Evolutionary conservation across 2,329 filamentous ascomycete genomes (phyloP).

Genomic region (Xylaria sp.): DNA sequence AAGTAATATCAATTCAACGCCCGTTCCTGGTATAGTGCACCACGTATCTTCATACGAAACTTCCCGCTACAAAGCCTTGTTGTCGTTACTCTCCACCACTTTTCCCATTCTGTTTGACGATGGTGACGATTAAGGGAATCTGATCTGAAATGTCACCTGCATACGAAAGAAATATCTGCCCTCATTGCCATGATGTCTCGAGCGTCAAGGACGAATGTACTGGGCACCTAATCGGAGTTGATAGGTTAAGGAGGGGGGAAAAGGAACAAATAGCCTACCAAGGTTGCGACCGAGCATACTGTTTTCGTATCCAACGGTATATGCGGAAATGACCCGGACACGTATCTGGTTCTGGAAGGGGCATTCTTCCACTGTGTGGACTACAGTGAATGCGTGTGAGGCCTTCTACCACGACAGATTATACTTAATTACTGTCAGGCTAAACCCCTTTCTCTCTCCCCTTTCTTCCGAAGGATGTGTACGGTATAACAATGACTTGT

Average conservation of each 20-base stretch:
- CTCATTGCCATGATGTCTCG: slow-evolving; percentile 29
- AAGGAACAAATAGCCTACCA: slow-evolving; percentile 22
- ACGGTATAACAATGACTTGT: slow-evolving; percentile 19
- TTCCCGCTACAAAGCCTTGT: slow-evolving; percentile 17
- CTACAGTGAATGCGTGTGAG: slow-evolving; percentile 8
- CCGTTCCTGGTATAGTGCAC: slow-evolving; percentile 33
- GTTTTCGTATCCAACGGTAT: slow-evolving; percentile 27
- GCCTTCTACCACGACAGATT: slow-evolving; percentile 10
- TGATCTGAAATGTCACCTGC: slow-evolving; percentile 26
- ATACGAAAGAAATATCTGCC: slow-evolving; percentile 20
- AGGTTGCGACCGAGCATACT: slow-evolving; percentile 16
- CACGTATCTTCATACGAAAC: slow-evolving; percentile 22
- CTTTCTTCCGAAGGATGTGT: slow-evolving; percentile 18
- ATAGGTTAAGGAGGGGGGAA: slow-evolving; percentile 22
- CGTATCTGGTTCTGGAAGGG: slow-evolving; percentile 21
- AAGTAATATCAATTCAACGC: slow-evolving; percentile 35
- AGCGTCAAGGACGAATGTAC: slow-evolving; percentile 12
- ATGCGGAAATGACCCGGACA: slow-evolving; percentile 23
- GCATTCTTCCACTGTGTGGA: slow-evolving; percentile 5
- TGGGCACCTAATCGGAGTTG: slow-evolving; percentile 32
- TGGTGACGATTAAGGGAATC: slow-evolving; percentile 27
- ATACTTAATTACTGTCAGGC: slow-evolving; percentile 9
- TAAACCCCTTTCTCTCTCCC: slow-evolving; percentile 5
- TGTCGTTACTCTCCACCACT: slow-evolving; percentile 27
- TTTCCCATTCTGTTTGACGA: slow-evolving; percentile 25